Base-by-base conservation (phyloP, 2,329 filamentous ascomycete genomes). In the Onygenales sp. region DNA sequence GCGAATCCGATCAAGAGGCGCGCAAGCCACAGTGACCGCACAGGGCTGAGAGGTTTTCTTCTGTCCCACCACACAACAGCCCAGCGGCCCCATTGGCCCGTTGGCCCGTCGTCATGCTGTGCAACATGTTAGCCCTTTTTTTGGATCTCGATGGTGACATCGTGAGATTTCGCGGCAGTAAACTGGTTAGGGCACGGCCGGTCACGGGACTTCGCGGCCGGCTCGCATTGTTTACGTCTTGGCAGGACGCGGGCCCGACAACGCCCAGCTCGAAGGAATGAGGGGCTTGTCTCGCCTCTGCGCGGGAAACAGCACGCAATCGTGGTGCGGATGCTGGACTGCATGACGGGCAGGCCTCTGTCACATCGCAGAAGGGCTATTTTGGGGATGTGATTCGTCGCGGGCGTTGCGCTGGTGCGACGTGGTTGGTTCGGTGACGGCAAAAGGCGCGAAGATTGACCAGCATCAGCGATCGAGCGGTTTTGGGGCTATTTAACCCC, bases 161-260 rank as follows among this genome's bases (percentile, higher is more conserved):
- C 21, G 21, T 27, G 21, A 27, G 21, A 27, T 27, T 27, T 27
- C 21, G 21, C 21, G 21, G 21, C 21, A 27, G 21, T 3, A 27
- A 27, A 27, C 21, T 27, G 5, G 21, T 27, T 27, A 27, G 21
- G 21, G 21, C 21, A 27, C 3, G 21, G 21, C 21, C 7, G 38
- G 27, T 57, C 57, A 57, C 55, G 53, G 43, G 52, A 46, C 33
- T 45, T 27, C 55, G 55, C 43, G 56, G 46, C 35, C 42, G 21
- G 45, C 44, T 53, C 55, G 54, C 31, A 53, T 57, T 58, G 52
- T 57, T 58, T 56, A 54, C 33, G 11, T 54, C 55, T 57, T 55
- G 55, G 55, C 54, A 51, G 7, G 17, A 55, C 55, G 42, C 55
- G 54, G 52, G 11, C n/a, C 17, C 36, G 27, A 48, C 44, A 35